These are phyloP conservation scores for Fusarium tanahbumbuense DNA, from an alignment of 2,329 filamentous ascomycete species.

Conservation along the genomic window DNA sequence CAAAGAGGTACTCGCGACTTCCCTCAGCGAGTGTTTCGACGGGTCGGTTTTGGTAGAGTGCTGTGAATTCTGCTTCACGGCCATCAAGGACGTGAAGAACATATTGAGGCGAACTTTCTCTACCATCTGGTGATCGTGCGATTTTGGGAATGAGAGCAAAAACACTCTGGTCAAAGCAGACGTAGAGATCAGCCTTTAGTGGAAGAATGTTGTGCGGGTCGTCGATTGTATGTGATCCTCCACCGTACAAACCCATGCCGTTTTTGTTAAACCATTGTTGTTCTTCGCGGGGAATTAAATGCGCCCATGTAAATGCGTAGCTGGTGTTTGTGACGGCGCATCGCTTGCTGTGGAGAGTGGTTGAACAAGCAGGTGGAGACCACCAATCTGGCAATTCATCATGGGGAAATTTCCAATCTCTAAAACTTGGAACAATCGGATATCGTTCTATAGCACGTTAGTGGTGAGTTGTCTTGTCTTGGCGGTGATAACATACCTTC, in stretches of 20 bases:
- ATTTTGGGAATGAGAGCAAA: constrained; percentile 31
- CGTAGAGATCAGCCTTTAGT: constrained; percentile 35
- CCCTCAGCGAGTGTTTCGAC: constrained; percentile 21
- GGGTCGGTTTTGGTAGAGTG: constrained; percentile 22
- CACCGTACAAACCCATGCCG: constrained; percentile 35
- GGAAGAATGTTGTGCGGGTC: constrained; percentile 35
- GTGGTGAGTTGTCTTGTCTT: rapidly evolving
- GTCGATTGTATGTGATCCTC: constrained; percentile 32
- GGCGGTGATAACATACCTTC: constrained; percentile 13
- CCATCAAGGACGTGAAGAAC: constrained; percentile 25
- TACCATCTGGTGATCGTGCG: not conserved
- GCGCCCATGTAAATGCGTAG: constrained; percentile 36
- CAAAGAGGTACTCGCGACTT: constrained; percentile 31
- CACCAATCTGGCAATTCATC: constrained; percentile 33
- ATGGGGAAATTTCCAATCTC: constrained; percentile 39
- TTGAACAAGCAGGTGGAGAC: constrained; percentile 1
- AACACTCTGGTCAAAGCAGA: constrained; percentile 35
- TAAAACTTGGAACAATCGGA: constrained; percentile 30
- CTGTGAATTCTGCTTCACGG: constrained; percentile 30
- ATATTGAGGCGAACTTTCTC: constrained; percentile 5
- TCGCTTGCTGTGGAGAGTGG: constrained; percentile 7
- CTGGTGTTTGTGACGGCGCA: constrained; percentile 38
- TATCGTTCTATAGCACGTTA: constrained; percentile 15
- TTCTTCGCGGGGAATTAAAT: constrained; percentile 32
- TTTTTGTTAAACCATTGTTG: constrained; percentile 38